Evolutionary conservation across 805 yeast genomes (phyloP), one percentile per base, ranked within the genome.

Genomic region (Candida andamanensis): DNA sequence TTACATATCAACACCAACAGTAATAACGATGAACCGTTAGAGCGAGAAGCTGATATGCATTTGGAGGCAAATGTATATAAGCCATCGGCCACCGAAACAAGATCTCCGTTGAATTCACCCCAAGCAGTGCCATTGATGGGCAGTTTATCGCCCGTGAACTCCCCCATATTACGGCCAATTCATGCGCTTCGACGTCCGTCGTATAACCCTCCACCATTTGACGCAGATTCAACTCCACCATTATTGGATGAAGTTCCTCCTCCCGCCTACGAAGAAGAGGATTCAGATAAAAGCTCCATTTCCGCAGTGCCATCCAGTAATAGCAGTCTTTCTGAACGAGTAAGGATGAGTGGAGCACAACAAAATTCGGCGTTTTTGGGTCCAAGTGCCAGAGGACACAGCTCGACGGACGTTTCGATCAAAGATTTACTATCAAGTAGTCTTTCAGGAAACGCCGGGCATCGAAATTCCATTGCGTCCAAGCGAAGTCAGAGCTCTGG

Each of bases 181-280:
- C 74, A 72, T 45, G 49, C 74, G 14, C 48, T 72, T 7, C 58
- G 83, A 30, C 59, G 65, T 42, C 84, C 82, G 12, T 66, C 77
- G 4, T 46, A 63, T 22, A 75, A 75, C 24, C 85, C 85, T 4
- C 86, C 85, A 1, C 74, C 84, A 4, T 79, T 80, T 40, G 74
- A 48, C 13, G 54, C 53, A 3, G 49, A 41, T 20, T 24, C 32
- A 11, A 30, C 45, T 5, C 53, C 56, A 2, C 50, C 47, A 4
- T 36, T 24, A 25, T 15, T 18, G 8, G 36, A 33, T 32, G 22
- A 24, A 3, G 54, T 51, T 3, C 64, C 64, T 1, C 65, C 66
- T 13, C n/a, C n/a, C n/a, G 57, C 62, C 2, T 57, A 57, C 30
- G 52, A 51, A 26, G 54, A 42, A 24, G 45, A 42, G 7, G 9